A percentile compares a stretch with the other conserved stretches of the same genome.
These are phyloP conservation scores for Peltaster fructicola DNA, from an alignment of 2,329 filamentous ascomycete genomes.

Conservation along the genomic window DNA sequence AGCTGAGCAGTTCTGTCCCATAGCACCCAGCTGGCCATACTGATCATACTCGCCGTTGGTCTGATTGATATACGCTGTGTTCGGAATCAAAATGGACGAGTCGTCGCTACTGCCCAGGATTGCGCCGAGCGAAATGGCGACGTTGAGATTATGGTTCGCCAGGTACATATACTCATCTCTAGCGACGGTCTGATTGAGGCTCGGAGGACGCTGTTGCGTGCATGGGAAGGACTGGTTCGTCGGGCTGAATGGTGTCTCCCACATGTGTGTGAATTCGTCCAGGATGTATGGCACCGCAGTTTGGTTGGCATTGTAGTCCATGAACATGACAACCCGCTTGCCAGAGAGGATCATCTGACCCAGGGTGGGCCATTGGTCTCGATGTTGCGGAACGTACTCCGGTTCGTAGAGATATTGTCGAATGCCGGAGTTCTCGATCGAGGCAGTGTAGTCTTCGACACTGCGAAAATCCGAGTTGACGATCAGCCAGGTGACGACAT, in stretches of 20 bases:
- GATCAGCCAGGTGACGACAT: conserved; percentile 73
- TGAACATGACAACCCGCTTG: conserved; percentile 60
- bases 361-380: conserved; percentile 70
- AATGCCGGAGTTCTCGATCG: conserved; percentile 56
- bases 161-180: conserved; percentile 51
- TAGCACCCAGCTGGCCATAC: conserved; percentile 46
- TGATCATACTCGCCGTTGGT: conserved; percentile 50
- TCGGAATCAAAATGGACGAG: conserved; percentile 49
- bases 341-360: conserved; percentile 49
- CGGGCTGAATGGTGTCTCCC: conserved; percentile 79
- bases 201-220: conserved; percentile 56
- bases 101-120: conserved; percentile 25
- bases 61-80: conserved; percentile 48
- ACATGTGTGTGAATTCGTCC: conserved; percentile 75
- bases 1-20: conserved; percentile 43
- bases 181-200: conserved; percentile 36
- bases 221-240: conserved; percentile 56
- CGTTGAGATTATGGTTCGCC: conserved; percentile 82
- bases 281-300: conserved; percentile 63
- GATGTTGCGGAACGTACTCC: conserved; percentile 48
- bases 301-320: conserved; percentile 75
- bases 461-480: conserved; percentile 66
- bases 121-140: conserved; percentile 43
- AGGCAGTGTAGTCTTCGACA: conserved; percentile 44
- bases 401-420: conserved; percentile 57